Evolutionary conservation across 345 rosid species (phyloP), one percentile per base, ranked within the genome.

Genomic region (Acer saccharum): DNA sequence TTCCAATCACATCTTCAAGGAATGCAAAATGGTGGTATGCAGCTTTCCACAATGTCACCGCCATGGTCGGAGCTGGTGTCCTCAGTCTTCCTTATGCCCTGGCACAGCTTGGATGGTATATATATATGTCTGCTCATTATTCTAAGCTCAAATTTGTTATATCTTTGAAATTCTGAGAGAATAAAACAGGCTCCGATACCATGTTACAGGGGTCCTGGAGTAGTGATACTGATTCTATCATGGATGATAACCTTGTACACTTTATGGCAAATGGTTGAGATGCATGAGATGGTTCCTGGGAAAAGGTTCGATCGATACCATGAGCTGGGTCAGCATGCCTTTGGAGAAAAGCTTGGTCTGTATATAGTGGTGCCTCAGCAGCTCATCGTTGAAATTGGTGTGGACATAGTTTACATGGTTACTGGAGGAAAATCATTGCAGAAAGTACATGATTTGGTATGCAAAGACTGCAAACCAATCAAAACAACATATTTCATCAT

Each of bases 251-350:
- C 93, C 0, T 76, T 88, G 0, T 89, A 86, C 83, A 88, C 98
- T 20, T 60, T 93, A 73, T 93, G 98, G 94, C 96, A 93, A 82
- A 91, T 93, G 98, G 98, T 93, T 2, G 90, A 91, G 71, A 93
- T 91, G 98, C 98, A 91, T 75, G 94, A 93, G 73, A 91, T 90
- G 94, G 92, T 93, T 67, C 92, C 93, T 0, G 98, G 93, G 12
- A 86, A 54, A 41, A 83, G 94, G 81, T 90, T 93, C 1, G 97
- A 91, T 66, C 78, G 97, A 41, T 93, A 93, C 83, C 97, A 93
- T 20, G 98, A 93, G 25, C 89, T 91, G 7, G 96, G 96, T 32
- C 97, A 93, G 77, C 67, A 90, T 1, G 98, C 94, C 13, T 90
- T 93, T 25, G 98, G 98, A 0, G 93, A 93, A 44, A 91, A 92